Percentiles rank a stretch among this genome's conserved stretches.
phyloP scores from a whole-genome alignment of 2,329 filamentous ascomycete genomes.

The Stachybotrys echinatus region DNA sequence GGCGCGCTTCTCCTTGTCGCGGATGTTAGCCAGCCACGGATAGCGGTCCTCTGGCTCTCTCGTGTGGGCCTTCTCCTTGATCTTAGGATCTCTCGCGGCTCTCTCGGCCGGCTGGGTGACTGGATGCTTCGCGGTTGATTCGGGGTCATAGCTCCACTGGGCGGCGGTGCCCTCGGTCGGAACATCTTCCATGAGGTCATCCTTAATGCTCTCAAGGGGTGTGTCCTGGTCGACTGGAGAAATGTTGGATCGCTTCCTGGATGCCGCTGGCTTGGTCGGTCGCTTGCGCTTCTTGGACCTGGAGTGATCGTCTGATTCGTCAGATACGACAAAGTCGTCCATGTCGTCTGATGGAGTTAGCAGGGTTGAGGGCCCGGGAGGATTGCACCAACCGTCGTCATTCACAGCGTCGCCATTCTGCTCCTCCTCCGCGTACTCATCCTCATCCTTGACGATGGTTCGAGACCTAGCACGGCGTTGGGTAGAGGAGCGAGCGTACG shows the following conservation, averaged over 20 bases:
- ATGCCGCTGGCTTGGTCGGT: constrained; percentile 41
- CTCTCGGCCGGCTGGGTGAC: constrained; percentile 27
- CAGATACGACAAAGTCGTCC: constrained; percentile 81
- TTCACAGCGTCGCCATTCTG: constrained; percentile 56
- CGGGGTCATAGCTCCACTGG: constrained; percentile 69
- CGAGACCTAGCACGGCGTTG: constrained; percentile 42
- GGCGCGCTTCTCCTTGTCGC: constrained; percentile 77
- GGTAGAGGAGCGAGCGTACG: constrained; percentile 32
- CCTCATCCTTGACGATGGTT: constrained; percentile 55
- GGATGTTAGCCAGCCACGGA: constrained; percentile 80
- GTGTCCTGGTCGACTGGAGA: constrained; percentile 32
- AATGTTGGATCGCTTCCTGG: constrained; percentile 59
- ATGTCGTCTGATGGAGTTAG: constrained; percentile 53
- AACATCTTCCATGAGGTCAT: constrained; percentile 49
- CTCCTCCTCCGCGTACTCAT: constrained; percentile 67
- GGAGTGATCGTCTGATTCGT: constrained; percentile 63
- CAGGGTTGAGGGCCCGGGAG: not conserved
- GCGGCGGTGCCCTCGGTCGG: constrained; percentile 67
- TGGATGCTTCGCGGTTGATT: constrained; percentile 31
- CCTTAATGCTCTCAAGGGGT: constrained; percentile 45
- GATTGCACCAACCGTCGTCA: constrained; percentile 47
- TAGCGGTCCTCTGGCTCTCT: constrained; percentile 84
- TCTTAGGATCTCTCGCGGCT: constrained; percentile 23
- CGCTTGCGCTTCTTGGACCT: constrained; percentile 72
- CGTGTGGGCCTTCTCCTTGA: constrained; percentile 66